Base-by-base conservation (phyloP, 2,329 filamentous ascomycete genomes). In the Madurella fahalii region DNA sequence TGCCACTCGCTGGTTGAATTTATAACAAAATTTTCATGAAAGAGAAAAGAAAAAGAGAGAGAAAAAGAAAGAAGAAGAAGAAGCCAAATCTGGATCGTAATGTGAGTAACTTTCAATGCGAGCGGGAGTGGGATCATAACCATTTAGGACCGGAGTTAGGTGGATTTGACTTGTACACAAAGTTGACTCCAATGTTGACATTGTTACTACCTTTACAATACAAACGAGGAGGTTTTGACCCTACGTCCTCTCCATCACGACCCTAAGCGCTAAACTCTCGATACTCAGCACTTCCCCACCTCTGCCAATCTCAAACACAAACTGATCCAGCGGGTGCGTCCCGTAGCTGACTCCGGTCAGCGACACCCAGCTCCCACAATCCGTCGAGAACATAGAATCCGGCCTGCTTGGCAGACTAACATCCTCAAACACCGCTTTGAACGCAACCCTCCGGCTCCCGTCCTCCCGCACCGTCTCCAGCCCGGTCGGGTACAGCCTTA, bases 311-410 rank as follows among this genome's bases (percentile, higher is more conserved):
- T 58, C 58, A 49, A 63, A 63, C 12, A 63, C 54, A 47, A 61
- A 63, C 60, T 62, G 55, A 50, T 63, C 61, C 43, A 63, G 40
- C 50, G 60, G 48, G 30, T 54, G 49, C 34, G 58, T 61, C 30
- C 61, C 60, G 37, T 62, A 63, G 30, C 57, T 57, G 0, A 63
- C 60, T 3, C 57, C 54, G 20, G 61, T 63, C 13, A 63, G 56
- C 25, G 54, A 57, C 12, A 62, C 61, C 61, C 61, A 63, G 5
- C 50, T 63, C 12, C 61, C 61, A 17, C 61, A 63, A 16, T 62
- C 61, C 1, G 61, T 63, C 50, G 60, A 62, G 40, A 63, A 63
- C 61, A 63, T 61, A 11, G 43, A 44, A 5, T 40, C 42, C 15
- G 54, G 32, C 46, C 58, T 34, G 17, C 52, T 41, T 18, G 57